Base-by-base conservation (phyloP, 306 rosid genomes). In the Trichosanthes truncata region DNA sequence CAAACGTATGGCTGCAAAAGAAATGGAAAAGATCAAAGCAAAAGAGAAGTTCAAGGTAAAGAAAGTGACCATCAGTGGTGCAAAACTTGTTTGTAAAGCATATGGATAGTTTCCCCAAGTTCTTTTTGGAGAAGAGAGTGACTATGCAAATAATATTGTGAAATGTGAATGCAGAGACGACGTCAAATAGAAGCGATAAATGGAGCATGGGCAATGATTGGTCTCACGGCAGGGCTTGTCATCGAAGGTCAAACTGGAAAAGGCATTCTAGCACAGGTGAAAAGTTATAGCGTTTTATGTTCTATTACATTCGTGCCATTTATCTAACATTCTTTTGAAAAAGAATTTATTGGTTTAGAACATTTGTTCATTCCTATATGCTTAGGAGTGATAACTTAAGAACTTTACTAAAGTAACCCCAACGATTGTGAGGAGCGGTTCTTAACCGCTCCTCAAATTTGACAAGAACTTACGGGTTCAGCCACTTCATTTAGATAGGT, bases 141-240 rank as follows among this genome's bases (percentile, higher is more conserved):
- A 15, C 41, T 6, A 49, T 49, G 9, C 43, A 38, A 36, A 66
- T 40, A 48, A 73, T 73, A 43, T 17, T 49, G 40, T 49, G 77
- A 26, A 72, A 72, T 78, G 66, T 83, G 84, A 82, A 62, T 81
- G 81, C 74, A 95, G 97, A 91, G 91, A 84, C 86, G 84, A 72
- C 93, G 95, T 53, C 92, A 87, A 87, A 88, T 95, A 78, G 98
- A 95, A 82, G 97, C 97, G 48, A 89, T 92, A 7, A 95, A 95
- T 78, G 98, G 97, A 77, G 98, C 97, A 48, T 92, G 97, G 97
- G 98, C 98, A 53, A 95, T 95, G 96, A 88, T 92, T 65, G 98
- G 97, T 60, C 93, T 95, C 74, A 90, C 98, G 0, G 92, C 88
- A 13, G 97, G 97, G 76, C 88, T 94, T 77, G 90, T 92, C 69